These are phyloP conservation scores for Tulasnella sp. DNA, from an alignment of 768 basidiomycete species.

Conservation along the genomic window DNA sequence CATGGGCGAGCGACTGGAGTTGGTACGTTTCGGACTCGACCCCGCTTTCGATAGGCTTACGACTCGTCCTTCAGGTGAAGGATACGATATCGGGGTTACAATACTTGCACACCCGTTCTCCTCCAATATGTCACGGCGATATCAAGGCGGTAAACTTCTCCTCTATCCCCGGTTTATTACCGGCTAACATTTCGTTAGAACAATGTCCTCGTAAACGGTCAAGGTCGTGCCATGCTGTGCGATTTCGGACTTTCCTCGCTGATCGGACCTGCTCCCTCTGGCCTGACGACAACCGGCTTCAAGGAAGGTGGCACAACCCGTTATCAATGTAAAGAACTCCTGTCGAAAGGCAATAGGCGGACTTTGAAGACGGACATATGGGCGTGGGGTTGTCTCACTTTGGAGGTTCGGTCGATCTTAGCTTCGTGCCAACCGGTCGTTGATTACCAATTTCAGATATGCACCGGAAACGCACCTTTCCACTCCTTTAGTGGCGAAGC, in stretches of 20 bases:
- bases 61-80: background rate
- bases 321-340: background rate
- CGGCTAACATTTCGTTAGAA: background rate
- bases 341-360: background rate
- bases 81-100: background rate
- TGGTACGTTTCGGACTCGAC: background rate
- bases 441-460: too few species aligned
- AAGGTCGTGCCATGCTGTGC: background rate
- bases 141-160: background rate
- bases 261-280: too few species aligned
- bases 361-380: background rate
- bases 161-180: background rate
- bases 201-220: background rate
- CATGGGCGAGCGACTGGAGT: background rate
- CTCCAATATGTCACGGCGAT: background rate
- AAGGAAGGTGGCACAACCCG: background rate
- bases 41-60: background rate
- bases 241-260: background rate
- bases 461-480: too few species aligned
- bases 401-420: background rate
- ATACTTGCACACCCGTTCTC: background rate
- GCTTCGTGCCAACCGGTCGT: background rate
- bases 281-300: too few species aligned
- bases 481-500: too few species aligned
- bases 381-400: background rate